phyloP scores from a whole-genome alignment of 108 stramenopile species.

The Bacterosira constricta region DNA sequence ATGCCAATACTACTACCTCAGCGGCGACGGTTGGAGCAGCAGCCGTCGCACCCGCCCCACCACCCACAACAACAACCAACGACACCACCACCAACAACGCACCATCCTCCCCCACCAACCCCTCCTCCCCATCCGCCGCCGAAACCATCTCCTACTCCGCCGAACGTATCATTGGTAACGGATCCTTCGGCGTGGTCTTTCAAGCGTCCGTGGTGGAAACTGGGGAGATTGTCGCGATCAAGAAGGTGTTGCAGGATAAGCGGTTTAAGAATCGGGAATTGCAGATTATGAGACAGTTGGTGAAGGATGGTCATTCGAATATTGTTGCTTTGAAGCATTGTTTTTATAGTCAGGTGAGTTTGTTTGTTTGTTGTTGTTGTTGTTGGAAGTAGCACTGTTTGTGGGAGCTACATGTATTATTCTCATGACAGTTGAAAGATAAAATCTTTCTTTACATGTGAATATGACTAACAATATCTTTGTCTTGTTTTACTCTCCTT shows the following conservation, averaged over 20 bases:
- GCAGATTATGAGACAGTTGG: slow-evolving; percentile 96
- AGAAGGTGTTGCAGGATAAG: slow-evolving; percentile 98
- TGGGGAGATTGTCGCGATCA: slow-evolving; percentile 94
- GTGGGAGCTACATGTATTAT: no score
- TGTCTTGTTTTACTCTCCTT: neutral
- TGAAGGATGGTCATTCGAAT: slow-evolving; percentile 94
- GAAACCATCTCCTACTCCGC: slow-evolving; percentile 94
- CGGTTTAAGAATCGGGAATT: slow-evolving; percentile 99
- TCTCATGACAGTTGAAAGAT: no score
- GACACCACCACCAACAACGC: neutral
- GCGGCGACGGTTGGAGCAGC: neutral
- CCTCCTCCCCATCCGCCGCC: neutral
- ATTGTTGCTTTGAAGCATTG: slow-evolving; percentile 97
- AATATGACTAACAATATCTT: neutral
- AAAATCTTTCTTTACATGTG: no score
- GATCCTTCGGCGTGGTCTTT: slow-evolving; percentile 98
- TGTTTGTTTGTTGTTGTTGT: neutral
- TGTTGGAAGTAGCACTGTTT: no score
- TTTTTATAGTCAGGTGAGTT: slow-evolving; percentile 92
- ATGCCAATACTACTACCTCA: neutral
- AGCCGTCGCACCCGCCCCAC: neutral
- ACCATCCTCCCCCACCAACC: neutral
- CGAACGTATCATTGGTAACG: slow-evolving; percentile 98
- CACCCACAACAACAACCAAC: neutral
- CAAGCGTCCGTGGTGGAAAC: slow-evolving; percentile 96